Percentiles rank a stretch among this genome's conserved stretches.
phyloP scores from a whole-genome alignment of 2,329 filamentous ascomycete genomes.

The Orbilia brochopaga region DNA sequence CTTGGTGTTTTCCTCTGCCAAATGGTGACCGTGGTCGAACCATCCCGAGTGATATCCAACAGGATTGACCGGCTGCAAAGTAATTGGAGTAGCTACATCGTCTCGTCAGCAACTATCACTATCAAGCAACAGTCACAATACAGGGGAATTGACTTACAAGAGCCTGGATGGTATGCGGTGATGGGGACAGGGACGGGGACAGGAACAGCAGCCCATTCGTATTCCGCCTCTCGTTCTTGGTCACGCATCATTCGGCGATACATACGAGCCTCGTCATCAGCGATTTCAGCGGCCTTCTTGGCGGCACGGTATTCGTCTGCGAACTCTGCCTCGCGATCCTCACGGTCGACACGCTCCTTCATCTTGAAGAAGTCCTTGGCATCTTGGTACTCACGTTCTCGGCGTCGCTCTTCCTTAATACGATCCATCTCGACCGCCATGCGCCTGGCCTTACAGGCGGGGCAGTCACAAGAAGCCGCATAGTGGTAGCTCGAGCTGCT shows the following conservation, averaged over 20 bases:
- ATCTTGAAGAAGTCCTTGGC: constrained; percentile 34
- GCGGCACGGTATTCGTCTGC: constrained; percentile 32
- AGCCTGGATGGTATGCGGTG: constrained; percentile 31
- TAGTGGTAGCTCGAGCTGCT: constrained; percentile 29
- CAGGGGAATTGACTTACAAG: constrained; percentile 5
- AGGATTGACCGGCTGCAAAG: constrained; percentile 16
- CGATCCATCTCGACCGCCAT: constrained; percentile 40
- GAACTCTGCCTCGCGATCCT: constrained; percentile 21
- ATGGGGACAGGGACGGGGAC: constrained; percentile 1
- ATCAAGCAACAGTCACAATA: neutral
- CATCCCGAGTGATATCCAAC: neutral
- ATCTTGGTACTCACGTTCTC: constrained; percentile 37
- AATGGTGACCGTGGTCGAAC: neutral
- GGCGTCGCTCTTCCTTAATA: constrained; percentile 33
- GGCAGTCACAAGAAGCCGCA: constrained; percentile 22
- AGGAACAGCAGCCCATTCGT: constrained; percentile 28
- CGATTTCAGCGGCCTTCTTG: constrained; percentile 9
- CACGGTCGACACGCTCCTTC: constrained; percentile 34
- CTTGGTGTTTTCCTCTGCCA: constrained; percentile 29
- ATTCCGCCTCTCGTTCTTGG: constrained; percentile 5
- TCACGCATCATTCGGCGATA: neutral
- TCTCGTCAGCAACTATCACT: neutral
- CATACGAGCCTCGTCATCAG: constrained; percentile 2
- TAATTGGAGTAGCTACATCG: constrained; percentile 23
- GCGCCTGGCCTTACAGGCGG: constrained; percentile 41